A percentile compares a stretch with the other conserved stretches of the same genome.
These are phyloP conservation scores for Venturia effusa DNA, from an alignment of 2,329 filamentous ascomycete species.

Conservation along the genomic window DNA sequence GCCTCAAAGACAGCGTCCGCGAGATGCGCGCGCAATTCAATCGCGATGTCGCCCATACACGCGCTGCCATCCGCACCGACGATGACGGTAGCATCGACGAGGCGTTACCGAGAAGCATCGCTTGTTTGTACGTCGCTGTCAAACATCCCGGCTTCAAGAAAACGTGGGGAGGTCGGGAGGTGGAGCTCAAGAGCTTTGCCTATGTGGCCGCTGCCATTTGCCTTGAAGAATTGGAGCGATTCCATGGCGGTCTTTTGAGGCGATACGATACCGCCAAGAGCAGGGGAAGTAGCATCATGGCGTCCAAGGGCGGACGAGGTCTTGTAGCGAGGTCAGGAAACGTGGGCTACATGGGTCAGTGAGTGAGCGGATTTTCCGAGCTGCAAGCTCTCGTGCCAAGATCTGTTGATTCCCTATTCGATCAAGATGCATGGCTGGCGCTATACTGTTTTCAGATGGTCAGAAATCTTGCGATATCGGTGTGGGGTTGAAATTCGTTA, in stretches of 20 bases:
- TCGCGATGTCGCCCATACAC: not conserved
- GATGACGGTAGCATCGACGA: slow-evolving; percentile 8
- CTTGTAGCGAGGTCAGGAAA: too few species aligned
- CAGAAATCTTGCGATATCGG: too few species aligned
- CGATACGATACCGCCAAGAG: not conserved
- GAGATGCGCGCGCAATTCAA: slow-evolving; percentile 1
- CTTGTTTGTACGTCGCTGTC: slow-evolving; percentile 7
- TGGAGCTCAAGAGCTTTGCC: not conserved
- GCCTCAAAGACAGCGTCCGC: not conserved
- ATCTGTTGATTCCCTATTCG: too few species aligned
- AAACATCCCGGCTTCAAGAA: not conserved
- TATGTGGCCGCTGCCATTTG: slow-evolving; percentile 11
- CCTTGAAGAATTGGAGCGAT: slow-evolving; percentile 9
- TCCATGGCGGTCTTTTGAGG: slow-evolving; percentile 2
- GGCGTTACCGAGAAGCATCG: slow-evolving; percentile 4
- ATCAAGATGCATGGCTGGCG: too few species aligned
- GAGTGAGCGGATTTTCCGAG: too few species aligned
- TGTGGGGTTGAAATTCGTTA: too few species aligned
- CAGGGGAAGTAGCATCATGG: not conserved
- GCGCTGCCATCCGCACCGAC: not conserved
- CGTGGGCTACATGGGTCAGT: too few species aligned
- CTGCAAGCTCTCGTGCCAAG: too few species aligned
- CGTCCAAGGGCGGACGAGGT: not conserved
- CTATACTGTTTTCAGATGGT: too few species aligned
- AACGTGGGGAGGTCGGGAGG: not conserved